These are phyloP conservation scores for Citrus unshiu DNA, from an alignment of 345 rosid genomes.

Conservation along the genomic window DNA sequence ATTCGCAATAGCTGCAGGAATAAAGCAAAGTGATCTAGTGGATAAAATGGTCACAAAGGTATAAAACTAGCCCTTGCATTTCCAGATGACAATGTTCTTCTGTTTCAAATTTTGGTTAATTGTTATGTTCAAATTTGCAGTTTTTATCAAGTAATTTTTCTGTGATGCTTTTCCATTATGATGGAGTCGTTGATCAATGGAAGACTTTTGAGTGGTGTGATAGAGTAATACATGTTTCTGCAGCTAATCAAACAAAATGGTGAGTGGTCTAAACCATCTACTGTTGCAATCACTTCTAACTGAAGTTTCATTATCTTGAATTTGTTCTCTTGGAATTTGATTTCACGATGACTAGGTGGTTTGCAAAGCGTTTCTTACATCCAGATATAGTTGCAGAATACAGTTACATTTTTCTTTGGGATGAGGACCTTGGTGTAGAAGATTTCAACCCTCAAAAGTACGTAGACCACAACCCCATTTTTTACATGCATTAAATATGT, in stretches of 20 bases:
- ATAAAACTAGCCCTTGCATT: neutral
- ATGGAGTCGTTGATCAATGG: conserved; percentile 82
- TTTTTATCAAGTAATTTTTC: conserved; percentile 55
- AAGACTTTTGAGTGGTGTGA: conserved; percentile 55
- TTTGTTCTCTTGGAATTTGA: neutral
- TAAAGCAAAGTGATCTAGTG: conserved; percentile 54
- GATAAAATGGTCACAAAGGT: conserved; percentile 56
- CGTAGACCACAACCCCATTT: conserved; percentile 1
- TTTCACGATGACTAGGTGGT: conserved; percentile 51
- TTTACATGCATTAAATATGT: neutral
- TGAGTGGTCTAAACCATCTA: conserved; percentile 10
- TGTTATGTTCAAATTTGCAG: conserved; percentile 36
- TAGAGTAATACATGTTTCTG: conserved; percentile 70
- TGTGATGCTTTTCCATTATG: conserved; percentile 92
- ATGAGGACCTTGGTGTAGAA: conserved; percentile 77
- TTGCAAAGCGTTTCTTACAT: conserved; percentile 79
- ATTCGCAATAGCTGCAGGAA: conserved; percentile 55
- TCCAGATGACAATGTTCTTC: neutral
- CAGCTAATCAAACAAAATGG: conserved; percentile 89
- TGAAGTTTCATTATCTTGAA: neutral
- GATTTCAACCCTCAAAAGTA: conserved; percentile 54
- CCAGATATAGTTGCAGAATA: conserved; percentile 64
- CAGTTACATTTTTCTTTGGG: conserved; percentile 63
- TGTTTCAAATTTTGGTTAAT: neutral
- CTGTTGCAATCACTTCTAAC: neutral